Evolutionary conservation across 352 stramenopile genomes (phyloP).

Genomic region (Phytophthora hibernalis): DNA sequence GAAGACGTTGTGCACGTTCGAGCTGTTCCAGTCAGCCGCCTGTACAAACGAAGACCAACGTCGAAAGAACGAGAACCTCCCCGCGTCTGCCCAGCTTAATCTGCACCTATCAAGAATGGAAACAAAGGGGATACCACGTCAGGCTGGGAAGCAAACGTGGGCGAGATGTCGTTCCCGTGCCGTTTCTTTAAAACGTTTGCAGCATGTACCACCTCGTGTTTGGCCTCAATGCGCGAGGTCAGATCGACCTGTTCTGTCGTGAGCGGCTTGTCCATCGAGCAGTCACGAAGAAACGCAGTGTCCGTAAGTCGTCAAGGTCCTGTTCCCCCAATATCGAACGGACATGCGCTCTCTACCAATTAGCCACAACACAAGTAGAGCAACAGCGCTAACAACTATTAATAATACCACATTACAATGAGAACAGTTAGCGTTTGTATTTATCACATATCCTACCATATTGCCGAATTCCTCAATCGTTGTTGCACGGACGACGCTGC

Average conservation of each 20-base stretch:
- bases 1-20: background rate
- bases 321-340: too few species aligned
- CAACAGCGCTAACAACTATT: too few species aligned
- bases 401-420: too few species aligned
- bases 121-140: slow-evolving; percentile 2
- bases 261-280: too few species aligned
- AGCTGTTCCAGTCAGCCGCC: background rate
- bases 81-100: background rate
- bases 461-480: too few species aligned
- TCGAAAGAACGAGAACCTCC: slow-evolving; percentile 1
- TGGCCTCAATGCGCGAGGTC: background rate
- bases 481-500: too few species aligned
- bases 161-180: slow-evolving; percentile 1
- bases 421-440: too few species aligned
- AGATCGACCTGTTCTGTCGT: slow-evolving; percentile 10
- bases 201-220: slow-evolving; percentile 3
- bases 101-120: slow-evolving; percentile 4
- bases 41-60: slow-evolving; percentile 1
- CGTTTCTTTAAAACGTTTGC: background rate
- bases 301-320: too few species aligned
- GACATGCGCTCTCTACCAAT: too few species aligned
- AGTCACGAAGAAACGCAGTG: too few species aligned
- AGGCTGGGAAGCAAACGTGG: slow-evolving; percentile 1
- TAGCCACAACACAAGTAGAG: too few species aligned
- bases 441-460: too few species aligned